These are phyloP conservation scores for Colletotrichum zoysiae DNA, from an alignment of 2,329 filamentous ascomycete genomes.

Conservation along the genomic window DNA sequence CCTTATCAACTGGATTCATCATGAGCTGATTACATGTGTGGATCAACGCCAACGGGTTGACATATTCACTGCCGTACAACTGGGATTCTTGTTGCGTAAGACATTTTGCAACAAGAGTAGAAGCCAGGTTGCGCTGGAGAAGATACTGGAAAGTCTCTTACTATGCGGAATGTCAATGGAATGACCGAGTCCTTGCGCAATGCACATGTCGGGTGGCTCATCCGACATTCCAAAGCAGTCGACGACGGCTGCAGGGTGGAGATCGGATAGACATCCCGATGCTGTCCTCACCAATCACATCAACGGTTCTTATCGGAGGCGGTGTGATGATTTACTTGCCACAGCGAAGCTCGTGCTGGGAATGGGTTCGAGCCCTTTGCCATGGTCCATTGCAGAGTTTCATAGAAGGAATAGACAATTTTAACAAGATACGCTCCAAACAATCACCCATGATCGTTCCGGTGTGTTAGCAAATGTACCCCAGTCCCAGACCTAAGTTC, in stretches of 20 bases:
- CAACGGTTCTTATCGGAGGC: slow-evolving; percentile 17
- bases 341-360: no score
- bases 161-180: slow-evolving; percentile 5
- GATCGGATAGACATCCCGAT: slow-evolving; percentile 17
- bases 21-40: not conserved
- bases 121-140: not conserved
- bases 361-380: not conserved
- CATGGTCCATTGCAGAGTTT: not conserved
- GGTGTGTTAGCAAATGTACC: slow-evolving; percentile 65
- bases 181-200: slow-evolving; percentile 13
- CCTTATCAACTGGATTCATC: slow-evolving; percentile 1
- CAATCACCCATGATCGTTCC: slow-evolving; percentile 67
- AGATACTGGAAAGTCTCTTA: not conserved
- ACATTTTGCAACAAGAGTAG: not conserved
- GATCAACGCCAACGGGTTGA: not conserved
- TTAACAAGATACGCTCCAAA: slow-evolving; percentile 77
- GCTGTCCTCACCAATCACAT: slow-evolving; percentile 4
- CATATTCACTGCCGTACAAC: not conserved
- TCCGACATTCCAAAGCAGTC: slow-evolving; percentile 27
- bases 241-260: slow-evolving; percentile 6
- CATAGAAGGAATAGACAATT: slow-evolving; percentile 58
- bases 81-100: slow-evolving; percentile 13
- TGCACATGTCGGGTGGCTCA: slow-evolving; percentile 14
- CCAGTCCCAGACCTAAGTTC: slow-evolving; percentile 74
- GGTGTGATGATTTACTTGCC: not conserved